Conservation (phyloP, 2,329 filamentous ascomycete genomes). For the Calonectria crousiana region DNA sequence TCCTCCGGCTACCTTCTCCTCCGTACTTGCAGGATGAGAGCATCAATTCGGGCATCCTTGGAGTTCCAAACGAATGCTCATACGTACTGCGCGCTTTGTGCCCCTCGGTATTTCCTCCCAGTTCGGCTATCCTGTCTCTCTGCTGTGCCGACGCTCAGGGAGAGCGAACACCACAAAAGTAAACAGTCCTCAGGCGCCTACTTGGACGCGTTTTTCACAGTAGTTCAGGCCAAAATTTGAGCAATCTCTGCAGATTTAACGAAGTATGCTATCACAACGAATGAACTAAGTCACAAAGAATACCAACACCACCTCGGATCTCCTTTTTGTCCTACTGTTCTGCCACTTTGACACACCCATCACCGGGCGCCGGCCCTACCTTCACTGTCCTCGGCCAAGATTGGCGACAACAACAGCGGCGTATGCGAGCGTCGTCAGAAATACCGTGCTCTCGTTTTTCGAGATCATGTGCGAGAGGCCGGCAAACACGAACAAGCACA, state of each 20-base stretch:
- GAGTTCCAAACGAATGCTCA: neutral
- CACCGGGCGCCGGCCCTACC: neutral
- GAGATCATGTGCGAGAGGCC: neutral
- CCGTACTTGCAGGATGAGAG: neutral
- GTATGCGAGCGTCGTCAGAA: constrained; percentile 12
- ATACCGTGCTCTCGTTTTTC: neutral
- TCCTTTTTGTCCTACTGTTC: neutral
- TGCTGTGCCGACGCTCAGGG: too few relatives aligned
- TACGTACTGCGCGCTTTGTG: too few relatives aligned
- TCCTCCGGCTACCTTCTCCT: too few relatives aligned
- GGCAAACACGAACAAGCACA: constrained; percentile 12
- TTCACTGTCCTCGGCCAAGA: neutral
- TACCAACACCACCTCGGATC: too few relatives aligned
- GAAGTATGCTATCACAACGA: neutral
- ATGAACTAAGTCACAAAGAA: neutral
- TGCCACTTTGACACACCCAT: neutral
- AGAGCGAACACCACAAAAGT: too few relatives aligned
- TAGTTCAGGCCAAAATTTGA: too few relatives aligned
- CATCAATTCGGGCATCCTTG: neutral
- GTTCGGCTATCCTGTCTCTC: too few relatives aligned
- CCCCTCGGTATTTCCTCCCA: too few relatives aligned
- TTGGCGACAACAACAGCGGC: constrained; percentile 20
- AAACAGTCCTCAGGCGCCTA: too few relatives aligned
- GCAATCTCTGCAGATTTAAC: neutral
- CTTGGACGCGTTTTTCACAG: too few relatives aligned